These are phyloP conservation scores for Suhomyces maxii DNA, from an alignment of 1,139 yeast species.

Conservation along the genomic window DNA sequence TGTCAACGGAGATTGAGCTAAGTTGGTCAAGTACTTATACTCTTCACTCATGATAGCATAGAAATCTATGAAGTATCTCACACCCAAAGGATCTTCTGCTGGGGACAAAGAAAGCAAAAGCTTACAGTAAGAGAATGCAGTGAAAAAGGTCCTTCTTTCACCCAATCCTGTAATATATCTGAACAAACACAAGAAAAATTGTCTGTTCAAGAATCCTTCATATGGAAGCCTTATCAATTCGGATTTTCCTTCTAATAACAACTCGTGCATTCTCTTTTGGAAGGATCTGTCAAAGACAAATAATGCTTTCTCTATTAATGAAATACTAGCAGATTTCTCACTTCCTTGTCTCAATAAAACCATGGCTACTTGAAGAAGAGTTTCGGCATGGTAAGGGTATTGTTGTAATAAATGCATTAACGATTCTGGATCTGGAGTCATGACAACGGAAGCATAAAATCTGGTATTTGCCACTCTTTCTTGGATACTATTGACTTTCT, in stretches of 20 bases:
- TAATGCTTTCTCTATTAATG: conserved; percentile 71
- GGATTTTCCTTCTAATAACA: conserved; percentile 51
- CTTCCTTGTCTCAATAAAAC: conserved; percentile 77
- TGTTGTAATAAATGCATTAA: conserved; percentile 55
- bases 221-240: conserved; percentile 74
- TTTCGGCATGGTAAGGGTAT: conserved; percentile 74
- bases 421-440: conserved; percentile 72
- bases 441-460: conserved; percentile 65
- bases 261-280: conserved; percentile 41
- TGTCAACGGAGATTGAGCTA: conserved; percentile 55
- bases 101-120: conserved; percentile 69
- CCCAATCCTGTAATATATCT: conserved; percentile 70
- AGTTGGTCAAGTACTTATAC: conserved; percentile 57
- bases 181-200: conserved; percentile 71
- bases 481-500: conserved; percentile 38
- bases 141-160: conserved; percentile 72
- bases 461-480: conserved; percentile 55
- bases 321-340: conserved; percentile 63
- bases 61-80: conserved; percentile 77
- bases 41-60: conserved; percentile 72
- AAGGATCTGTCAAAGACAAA: conserved; percentile 72
- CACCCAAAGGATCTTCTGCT: conserved; percentile 82
- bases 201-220: conserved; percentile 73
- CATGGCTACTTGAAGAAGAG: conserved; percentile 77
- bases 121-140: conserved; percentile 77